These are phyloP conservation scores for Cystobasidium onofrii DNA, from an alignment of 768 basidiomycete species.

Conservation along the genomic window DNA sequence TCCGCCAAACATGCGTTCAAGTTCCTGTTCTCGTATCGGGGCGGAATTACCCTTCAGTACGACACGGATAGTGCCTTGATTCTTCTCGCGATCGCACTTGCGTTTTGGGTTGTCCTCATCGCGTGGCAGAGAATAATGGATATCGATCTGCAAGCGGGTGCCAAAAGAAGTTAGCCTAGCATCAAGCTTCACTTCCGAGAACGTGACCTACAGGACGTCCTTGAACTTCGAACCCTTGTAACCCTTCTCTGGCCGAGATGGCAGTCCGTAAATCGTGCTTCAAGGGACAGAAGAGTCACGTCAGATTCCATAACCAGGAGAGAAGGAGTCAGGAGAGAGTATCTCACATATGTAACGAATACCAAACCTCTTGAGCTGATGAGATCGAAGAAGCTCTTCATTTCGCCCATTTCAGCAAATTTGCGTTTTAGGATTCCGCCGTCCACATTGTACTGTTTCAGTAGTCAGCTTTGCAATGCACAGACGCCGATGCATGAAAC, in stretches of 20 bases:
- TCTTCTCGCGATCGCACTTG: constrained; percentile 59
- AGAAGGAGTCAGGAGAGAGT: not conserved
- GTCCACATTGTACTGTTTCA: constrained; percentile 45
- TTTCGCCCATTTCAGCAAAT: constrained; percentile 89
- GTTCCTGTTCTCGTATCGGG: constrained; percentile 71
- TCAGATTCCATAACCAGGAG: not conserved
- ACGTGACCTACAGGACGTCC: constrained; percentile 67
- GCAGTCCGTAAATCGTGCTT: constrained; percentile 90
- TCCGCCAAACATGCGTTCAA: constrained; percentile 73
- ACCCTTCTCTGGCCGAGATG: constrained; percentile 76
- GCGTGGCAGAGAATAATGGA: constrained; percentile 90
- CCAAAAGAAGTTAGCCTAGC: not conserved
- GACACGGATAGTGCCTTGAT: constrained; percentile 73
- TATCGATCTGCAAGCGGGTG: constrained; percentile 66
- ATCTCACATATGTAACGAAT: constrained; percentile 92
- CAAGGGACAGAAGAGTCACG: not conserved
- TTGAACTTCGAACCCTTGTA: constrained; percentile 81
- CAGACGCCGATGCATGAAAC: too few relatives aligned
- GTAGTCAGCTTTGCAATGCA: too few relatives aligned
- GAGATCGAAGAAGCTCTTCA: constrained; percentile 94
- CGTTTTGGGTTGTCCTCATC: constrained; percentile 62
- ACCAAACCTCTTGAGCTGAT: constrained; percentile 95
- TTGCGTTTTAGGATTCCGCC: constrained; percentile 64
- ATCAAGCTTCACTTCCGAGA: too few relatives aligned
- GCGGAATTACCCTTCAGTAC: constrained; percentile 64